Evolutionary conservation across 2,329 filamentous ascomycete genomes (phyloP), one percentile per base, ranked within the genome.

Genomic region (Dothidotthia symphoricarpi): DNA sequence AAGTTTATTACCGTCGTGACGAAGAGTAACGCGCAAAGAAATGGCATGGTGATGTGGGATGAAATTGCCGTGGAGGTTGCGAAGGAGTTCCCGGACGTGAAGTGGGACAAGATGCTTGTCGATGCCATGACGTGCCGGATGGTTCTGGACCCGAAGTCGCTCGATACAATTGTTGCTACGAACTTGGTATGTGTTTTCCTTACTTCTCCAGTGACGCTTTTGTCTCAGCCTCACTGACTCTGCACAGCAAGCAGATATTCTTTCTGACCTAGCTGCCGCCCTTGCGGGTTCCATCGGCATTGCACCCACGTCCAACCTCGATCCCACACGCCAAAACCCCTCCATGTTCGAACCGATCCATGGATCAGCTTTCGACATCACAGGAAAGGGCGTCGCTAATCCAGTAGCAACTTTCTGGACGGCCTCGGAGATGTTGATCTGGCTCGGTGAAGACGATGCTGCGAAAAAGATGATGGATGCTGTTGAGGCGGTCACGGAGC

Each of bases 211-310:
- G 12, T n/a, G 3, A 9, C 11, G 3, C 17, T 6, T 34, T 14
- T 1, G 8, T 9, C 7, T 12, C 13, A 31, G 3, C 13, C 6
- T 27, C 12, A 27, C 25, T 27, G 24, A 6, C 4, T 15, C 37
- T 47, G 5, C n/a, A 3, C 30, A 65, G 53, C 64, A 68, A 30
- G 82, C 81, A 3, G 83, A 86, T 49, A 86, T 86, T 33, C 74
- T 87, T 4, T 85, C 82, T 0, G 83, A 87, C 53, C 70, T 87
- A 14, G 84, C 83, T 5, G 83, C 84, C 11, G 81, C 82, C 0
- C 69, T 86, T 6, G 83, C 83, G 3, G 83, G 83, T 0, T 82
- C 77, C 2, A 86, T 87, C 43, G 83, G 84, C 7, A 86, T 88
- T 41, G 83, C 83, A 3, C 82, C 83, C 3, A 85, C 82, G 34